Evolutionary conservation across 495 filamentous ascomycete genomes (phyloP), one percentile per base, ranked within the genome.

Genomic region (Extremus antarcticus): DNA sequence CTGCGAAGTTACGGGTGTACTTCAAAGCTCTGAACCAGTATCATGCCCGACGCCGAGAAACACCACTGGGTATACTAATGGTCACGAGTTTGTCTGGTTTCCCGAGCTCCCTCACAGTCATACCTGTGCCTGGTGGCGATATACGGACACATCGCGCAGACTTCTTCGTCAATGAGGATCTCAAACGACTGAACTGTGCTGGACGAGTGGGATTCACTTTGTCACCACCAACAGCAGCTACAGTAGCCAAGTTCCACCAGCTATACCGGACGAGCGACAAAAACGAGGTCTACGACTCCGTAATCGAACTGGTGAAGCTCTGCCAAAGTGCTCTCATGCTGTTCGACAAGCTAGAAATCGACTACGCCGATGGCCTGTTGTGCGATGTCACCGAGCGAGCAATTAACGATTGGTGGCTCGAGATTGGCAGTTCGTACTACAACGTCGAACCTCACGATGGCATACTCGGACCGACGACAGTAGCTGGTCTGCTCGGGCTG

Each of bases 391-490:
- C 92, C 0, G 92, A 98, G 63, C 82, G 77, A 54, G 88, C 90
- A 2, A 82, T 98, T 63, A 84, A 82, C 59, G 87, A 95, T 68
- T 98, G 94, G 92, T 98, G 92, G 92, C 82, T 84, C 1, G 88
- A 96, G 60, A 84, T 96, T 43, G 92, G 94, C 2, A 85, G 84
- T 0, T 90, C 96, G 46, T 78, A 87, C 56, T 95, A 90, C 70
- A 94, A 87, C 53, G 75, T 88, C 20, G 94, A 97, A 68, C 94
- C 92, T 1, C 86, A 82, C 20, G 94, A 98, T 68, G 90, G 90
- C 13, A 86, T 90, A 25, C 71, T 98, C 7, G 92, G 92, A 0
- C 90, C 92, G 2, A 95, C 90, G 0, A 96, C 87, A 0, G 90
- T 97, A 15, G 84, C 89, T 22, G 94, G 87, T 2, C 70, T 98